A percentile compares a stretch with the other conserved stretches of the same genome.
These are phyloP conservation scores for Kwoniella sp. DNA, from an alignment of 768 basidiomycete genomes.

Conservation along the genomic window DNA sequence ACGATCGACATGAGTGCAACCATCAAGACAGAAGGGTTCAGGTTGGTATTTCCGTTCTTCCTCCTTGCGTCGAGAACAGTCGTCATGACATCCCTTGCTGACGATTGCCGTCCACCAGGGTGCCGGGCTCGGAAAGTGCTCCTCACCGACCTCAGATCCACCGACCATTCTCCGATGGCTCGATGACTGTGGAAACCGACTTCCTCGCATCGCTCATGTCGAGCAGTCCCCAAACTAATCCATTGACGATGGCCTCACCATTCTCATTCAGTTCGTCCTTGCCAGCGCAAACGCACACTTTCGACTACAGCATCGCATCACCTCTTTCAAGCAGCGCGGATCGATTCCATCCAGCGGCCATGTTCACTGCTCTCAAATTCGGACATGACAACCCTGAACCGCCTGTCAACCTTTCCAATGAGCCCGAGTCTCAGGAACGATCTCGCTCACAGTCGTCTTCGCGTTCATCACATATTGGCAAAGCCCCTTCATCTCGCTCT, in stretches of 20 bases:
- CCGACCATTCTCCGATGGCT: slow-evolving; percentile 44
- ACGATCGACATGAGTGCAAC: slow-evolving; percentile 8
- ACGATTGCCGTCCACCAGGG: slow-evolving; percentile 2
- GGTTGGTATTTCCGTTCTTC: neutral
- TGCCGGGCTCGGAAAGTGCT: slow-evolving; percentile 16
- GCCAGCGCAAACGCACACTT: slow-evolving; percentile 23
- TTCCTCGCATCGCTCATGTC: slow-evolving; percentile 33
- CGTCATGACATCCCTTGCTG: neutral
- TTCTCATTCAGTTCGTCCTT: slow-evolving; percentile 26
- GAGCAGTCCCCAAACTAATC: slow-evolving; percentile 14
- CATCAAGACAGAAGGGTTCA: slow-evolving; percentile 27
- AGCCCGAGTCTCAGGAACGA: slow-evolving; percentile 19
- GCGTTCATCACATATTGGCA: slow-evolving; percentile 25
- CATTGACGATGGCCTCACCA: slow-evolving; percentile 25
- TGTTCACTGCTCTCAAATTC: slow-evolving; percentile 35
- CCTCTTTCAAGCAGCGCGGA: slow-evolving; percentile 21
- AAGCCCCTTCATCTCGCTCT: slow-evolving; percentile 28
- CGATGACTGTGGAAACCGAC: slow-evolving; percentile 41
- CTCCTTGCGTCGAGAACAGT: neutral
- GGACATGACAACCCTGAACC: slow-evolving; percentile 32
- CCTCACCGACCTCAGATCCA: slow-evolving; percentile 28
- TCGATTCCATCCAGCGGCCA: slow-evolving; percentile 29
- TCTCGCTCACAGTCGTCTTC: slow-evolving; percentile 36
- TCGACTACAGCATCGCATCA: slow-evolving; percentile 27
- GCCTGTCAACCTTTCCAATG: slow-evolving; percentile 22